Evolutionary conservation across 305 asterid species (phyloP), one percentile per base, ranked within the genome.

Genomic region (Andrographis paniculata): DNA sequence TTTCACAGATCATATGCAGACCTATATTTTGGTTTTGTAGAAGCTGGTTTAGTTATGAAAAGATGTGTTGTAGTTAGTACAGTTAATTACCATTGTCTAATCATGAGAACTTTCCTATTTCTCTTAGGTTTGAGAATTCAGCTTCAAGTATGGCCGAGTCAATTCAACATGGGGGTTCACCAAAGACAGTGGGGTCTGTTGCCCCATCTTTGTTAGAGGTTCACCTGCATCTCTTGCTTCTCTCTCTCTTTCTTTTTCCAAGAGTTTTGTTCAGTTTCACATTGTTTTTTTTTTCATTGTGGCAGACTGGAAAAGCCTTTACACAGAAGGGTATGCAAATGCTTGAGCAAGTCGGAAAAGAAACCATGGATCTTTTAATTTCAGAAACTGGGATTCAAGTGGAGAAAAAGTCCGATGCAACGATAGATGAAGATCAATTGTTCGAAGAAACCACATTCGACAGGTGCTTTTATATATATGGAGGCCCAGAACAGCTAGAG

Each of bases 401-500:
- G 60, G 84, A 78, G 21, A 74, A 51, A 53, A 56, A 44, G 50
- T 62, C 65, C 55, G 83, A 63, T 52, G 88, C 73, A 53, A 59
- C 48, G 47, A 48, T 52, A 22, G 93, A 76, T 31, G 89, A 75
- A 54, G 94, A 82, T 69, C 95, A 82, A 50, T 71, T 78, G 39
- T 70, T 72, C 48, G 95, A 89, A 70, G 99, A 91, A 54, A 74
- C 77, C 58, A 71, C 82, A 49, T 86, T 91, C 67, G 95, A 91
- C 55, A 70, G 96, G 70, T 91, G 96, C 85, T 91, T 91, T 66
- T 91, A 91, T 54, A 91, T 91, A 52, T 91, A 91, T 55, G 96
- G 99, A 64, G 99, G 96, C 68, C 99, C 99, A 17, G 99, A 86
- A 70, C 94, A 83, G 59, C 65, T 91, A 84, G 96, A 91, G 99